Conservation (phyloP, 2,329 filamentous ascomycete genomes). For the Coleophoma cylindrospora region DNA sequence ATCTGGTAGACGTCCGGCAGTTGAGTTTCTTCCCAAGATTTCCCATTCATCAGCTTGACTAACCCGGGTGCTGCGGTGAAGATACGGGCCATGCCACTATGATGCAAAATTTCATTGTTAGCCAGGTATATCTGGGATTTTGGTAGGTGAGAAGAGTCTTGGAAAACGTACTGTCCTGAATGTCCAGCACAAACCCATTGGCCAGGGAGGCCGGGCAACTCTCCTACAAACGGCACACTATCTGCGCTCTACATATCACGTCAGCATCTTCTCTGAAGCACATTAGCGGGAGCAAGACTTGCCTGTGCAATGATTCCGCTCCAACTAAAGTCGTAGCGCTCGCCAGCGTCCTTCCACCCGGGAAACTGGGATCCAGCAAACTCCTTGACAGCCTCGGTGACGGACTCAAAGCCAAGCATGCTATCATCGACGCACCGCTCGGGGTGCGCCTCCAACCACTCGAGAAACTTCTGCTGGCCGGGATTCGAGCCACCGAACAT, state of each 20-base stretch:
- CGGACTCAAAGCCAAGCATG: conserved; percentile 18
- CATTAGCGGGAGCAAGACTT: background rate
- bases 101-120: background rate
- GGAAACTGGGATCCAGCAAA: conserved; percentile 22
- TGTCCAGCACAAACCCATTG: conserved; percentile 15
- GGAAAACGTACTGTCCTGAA: conserved; percentile 7
- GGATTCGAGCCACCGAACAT: conserved; percentile 28
- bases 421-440: conserved; percentile 26
- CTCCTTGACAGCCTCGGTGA: conserved; percentile 20
- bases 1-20: conserved; percentile 12
- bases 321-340: conserved; percentile 26
- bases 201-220: conserved; percentile 7
- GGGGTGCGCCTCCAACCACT: conserved; percentile 24
- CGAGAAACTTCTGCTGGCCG: conserved; percentile 24
- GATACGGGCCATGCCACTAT: conserved; percentile 11
- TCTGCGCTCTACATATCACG: conserved; percentile 7
- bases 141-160: background rate
- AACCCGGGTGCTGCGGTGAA: conserved; percentile 14
- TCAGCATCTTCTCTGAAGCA: conserved; percentile 7
- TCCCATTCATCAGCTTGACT: conserved; percentile 11
- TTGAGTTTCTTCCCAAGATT: conserved; percentile 6
- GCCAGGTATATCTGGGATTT: background rate
- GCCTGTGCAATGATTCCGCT: conserved; percentile 16
- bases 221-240: conserved; percentile 12
- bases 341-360: conserved; percentile 20